Evolutionary conservation across 345 rosid genomes (phyloP).

Genomic region (Populus alba): DNA sequence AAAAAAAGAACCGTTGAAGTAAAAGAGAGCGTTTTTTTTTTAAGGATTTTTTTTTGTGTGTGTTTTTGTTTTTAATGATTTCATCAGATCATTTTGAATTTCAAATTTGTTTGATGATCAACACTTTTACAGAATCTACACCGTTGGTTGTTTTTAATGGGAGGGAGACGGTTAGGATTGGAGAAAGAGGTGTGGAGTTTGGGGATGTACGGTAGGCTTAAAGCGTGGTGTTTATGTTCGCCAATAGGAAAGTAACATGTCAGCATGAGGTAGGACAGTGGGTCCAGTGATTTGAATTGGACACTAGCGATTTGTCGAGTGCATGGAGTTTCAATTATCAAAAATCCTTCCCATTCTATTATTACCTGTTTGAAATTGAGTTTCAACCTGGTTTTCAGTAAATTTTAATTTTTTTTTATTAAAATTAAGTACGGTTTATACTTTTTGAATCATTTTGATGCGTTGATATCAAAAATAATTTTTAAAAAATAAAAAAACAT

Average conservation of each 20-base stretch:
- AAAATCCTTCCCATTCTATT: neutral
- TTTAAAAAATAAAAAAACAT: no score
- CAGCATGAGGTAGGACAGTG: neutral
- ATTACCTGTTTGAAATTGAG: no score
- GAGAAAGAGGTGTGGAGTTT: neutral
- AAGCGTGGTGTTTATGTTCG: no score
- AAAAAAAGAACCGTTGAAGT: conserved; percentile 35
- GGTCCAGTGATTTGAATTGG: neutral
- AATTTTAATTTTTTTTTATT: no score
- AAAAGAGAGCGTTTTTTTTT: conserved; percentile 17
- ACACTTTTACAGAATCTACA: neutral
- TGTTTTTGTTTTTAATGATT: conserved; percentile 1
- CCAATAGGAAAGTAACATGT: neutral
- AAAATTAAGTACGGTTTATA: no score
- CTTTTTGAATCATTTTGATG: no score
- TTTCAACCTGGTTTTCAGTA: no score
- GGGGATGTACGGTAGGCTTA: no score
- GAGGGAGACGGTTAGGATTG: neutral
- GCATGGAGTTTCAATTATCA: neutral
- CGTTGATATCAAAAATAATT: no score
- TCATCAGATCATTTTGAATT: conserved; percentile 5
- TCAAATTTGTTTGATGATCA: neutral
- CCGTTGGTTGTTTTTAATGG: neutral
- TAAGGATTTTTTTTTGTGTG: neutral
- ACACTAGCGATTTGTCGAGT: neutral